phyloP scores from a whole-genome alignment of 1,284 basidiomycete genomes.

The Fomitopsis schrenkii region DNA sequence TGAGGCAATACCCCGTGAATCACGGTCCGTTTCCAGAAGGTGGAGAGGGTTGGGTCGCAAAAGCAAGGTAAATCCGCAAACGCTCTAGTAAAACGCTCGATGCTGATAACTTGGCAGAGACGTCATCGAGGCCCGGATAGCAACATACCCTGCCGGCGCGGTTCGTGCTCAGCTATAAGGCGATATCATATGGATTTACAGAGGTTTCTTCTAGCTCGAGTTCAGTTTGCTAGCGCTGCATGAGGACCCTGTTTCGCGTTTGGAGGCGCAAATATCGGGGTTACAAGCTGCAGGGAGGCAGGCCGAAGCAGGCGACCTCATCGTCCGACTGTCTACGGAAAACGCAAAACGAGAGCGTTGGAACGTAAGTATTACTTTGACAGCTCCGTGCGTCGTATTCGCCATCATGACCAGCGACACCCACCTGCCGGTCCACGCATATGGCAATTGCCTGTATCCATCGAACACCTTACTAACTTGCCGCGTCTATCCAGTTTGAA shows the following conservation, averaged over 20 bases:
- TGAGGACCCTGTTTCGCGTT: conserved; percentile 69
- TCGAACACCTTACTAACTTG: not conserved
- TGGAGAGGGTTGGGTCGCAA: conserved; percentile 78
- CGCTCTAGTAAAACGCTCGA: not conserved
- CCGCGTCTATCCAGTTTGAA: conserved; percentile 55
- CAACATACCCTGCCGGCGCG: conserved; percentile 79
- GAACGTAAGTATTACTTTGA: conserved; percentile 51
- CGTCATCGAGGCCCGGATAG: conserved; percentile 81
- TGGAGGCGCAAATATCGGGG: conserved; percentile 58
- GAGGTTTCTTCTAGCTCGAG: conserved; percentile 55
- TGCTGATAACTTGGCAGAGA: conserved; percentile 41
- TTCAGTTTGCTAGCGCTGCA: conserved; percentile 88
- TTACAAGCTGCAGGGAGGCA: conserved; percentile 38
- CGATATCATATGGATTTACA: not conserved
- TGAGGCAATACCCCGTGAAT: conserved; percentile 74
- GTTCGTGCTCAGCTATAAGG: conserved; percentile 42
- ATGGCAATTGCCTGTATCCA: not conserved
- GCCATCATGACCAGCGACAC: too few species aligned
- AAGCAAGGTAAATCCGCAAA: conserved; percentile 53
- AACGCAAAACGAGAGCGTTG: conserved; percentile 75
- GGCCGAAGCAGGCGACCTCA: conserved; percentile 45
- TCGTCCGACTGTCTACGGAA: conserved; percentile 70
- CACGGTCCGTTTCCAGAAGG: conserved; percentile 67
- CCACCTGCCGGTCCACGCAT: not conserved
- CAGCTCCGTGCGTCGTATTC: too few species aligned